Base-by-base conservation (phyloP, 768 basidiomycete genomes). In the Mycena haematopus region DNA sequence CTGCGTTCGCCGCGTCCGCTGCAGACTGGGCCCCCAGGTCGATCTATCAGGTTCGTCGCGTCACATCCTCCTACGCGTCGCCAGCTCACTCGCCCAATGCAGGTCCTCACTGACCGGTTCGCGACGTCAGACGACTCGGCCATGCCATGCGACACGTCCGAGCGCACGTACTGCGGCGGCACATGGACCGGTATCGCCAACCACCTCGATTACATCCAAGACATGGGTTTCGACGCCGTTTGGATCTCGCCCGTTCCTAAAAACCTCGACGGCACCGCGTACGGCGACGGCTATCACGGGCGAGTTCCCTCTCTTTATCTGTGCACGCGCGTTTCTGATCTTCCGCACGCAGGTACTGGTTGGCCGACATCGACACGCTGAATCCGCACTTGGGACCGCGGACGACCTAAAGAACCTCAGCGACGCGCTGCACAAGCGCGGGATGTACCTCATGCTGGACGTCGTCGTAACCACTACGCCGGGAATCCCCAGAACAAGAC, bases 201-300 rank as follows among this genome's bases (percentile, higher is more conserved):
- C 66, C 86, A 90, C 69, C 81, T 93, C 29, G 88, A 90, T 70
- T 93, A 93, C 69, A 90, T 93, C 65, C 84, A 89, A 66, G 69
- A 79, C 44, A 86, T 89, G 71, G 91, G 90, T 3, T 91, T 91
- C 73, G 89, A 90, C 52, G 88, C 90, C 72, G 78, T 90, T 47
- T 91, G 89, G 90, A 90, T 90, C 62, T 89, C 88, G 56, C 91
- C 91, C 3, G 79, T 91, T 22, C 84, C 84, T 21, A 76, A 84
- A 71, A 90, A 90, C 70, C 83, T 86, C 52, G 77, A 86, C 25
- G 83, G 82, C 46, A 88, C 87, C 1, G 75, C 81, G 2, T 89
- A 89, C 69, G 89, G 90, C 29, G 85, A 90, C 65, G 79, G 88
- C 17, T 92, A 92, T 70, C 90, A 91, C 67, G 89, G 90, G 63